Percentiles rank a stretch among this genome's conserved stretches.
Conservation (phyloP, 2,329 filamentous ascomycete species). For the Ceratocystis diversiconidia region DNA sequence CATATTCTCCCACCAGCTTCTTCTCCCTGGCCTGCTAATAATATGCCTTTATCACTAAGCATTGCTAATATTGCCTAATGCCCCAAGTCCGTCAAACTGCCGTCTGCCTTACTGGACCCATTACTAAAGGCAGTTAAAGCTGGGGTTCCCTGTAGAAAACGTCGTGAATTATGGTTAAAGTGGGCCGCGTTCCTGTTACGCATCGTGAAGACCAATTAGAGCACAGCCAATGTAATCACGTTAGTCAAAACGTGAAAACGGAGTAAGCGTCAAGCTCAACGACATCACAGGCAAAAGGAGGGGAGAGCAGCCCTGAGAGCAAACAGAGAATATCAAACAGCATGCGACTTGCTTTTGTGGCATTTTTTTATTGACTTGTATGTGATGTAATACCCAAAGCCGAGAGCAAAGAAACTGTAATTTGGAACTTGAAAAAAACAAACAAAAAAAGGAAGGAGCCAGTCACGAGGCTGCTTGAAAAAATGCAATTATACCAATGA, state of each 20-base stretch:
- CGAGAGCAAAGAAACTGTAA: neutral
- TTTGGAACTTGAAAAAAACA: neutral
- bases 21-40: neutral
- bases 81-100: neutral
- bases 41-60: neutral
- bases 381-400: neutral
- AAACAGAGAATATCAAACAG: neutral
- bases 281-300: neutral
- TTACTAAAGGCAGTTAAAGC: neutral
- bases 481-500: neutral
- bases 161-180: neutral
- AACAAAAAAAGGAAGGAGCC: neutral
- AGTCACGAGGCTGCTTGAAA: neutral
- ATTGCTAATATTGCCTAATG: neutral
- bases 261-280: neutral
- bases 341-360: neutral
- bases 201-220: slow-evolving; percentile 3
- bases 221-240: slow-evolving; percentile 3
- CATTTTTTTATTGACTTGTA: neutral
- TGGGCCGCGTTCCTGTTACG: neutral
- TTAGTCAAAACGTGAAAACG: neutral
- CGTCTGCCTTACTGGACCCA: neutral
- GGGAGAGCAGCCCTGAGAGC: neutral
- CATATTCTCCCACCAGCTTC: neutral
- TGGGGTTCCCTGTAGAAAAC: slow-evolving; percentile 7